These are phyloP conservation scores for Apiospora saccharicola DNA, from an alignment of 2,329 filamentous ascomycete species.

Conservation along the genomic window DNA sequence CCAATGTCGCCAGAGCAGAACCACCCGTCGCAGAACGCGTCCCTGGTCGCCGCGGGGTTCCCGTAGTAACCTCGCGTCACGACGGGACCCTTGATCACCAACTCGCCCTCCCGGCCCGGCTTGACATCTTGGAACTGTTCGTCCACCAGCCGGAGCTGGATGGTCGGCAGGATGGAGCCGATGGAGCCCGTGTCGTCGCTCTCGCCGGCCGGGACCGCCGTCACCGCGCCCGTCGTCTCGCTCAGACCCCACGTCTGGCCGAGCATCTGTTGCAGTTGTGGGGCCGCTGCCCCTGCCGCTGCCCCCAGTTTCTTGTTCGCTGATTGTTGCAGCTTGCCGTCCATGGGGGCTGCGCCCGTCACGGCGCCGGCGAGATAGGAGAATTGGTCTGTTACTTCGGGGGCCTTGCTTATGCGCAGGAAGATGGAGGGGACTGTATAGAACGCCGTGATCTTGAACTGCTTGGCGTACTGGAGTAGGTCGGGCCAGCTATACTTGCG, in stretches of 20 bases:
- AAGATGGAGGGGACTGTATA: slow-evolving; percentile 67
- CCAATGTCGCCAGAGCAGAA: slow-evolving; percentile 85
- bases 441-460: slow-evolving; percentile 58
- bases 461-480: slow-evolving; percentile 58
- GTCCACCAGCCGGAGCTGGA: slow-evolving; percentile 46
- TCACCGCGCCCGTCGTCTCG: slow-evolving; percentile 59
- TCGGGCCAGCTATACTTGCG: slow-evolving; percentile 60
- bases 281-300: slow-evolving; percentile 29
- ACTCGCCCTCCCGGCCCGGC: slow-evolving; percentile 59
- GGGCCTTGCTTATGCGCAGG: slow-evolving; percentile 63
- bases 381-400: slow-evolving; percentile 62
- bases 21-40: slow-evolving; percentile 67
- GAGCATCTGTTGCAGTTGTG: slow-evolving; percentile 43
- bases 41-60: slow-evolving; percentile 69
- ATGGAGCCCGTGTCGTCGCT: slow-evolving; percentile 57
- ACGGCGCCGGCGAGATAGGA: slow-evolving; percentile 52
- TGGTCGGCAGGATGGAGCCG: slow-evolving; percentile 48
- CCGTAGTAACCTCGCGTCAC: slow-evolving; percentile 76
- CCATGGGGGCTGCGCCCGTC: slow-evolving; percentile 62
- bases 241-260: slow-evolving; percentile 64
- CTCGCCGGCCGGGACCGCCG: slow-evolving; percentile 48
- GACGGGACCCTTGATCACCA: slow-evolving; percentile 75
- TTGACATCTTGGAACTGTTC: slow-evolving; percentile 49
- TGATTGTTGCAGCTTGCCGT: slow-evolving; percentile 57
- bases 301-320: slow-evolving; percentile 56